Percentiles rank a stretch among this genome's conserved stretches.
Conservation (phyloP, 106 monocot genomes). For the Acorus gramineus region DNA sequence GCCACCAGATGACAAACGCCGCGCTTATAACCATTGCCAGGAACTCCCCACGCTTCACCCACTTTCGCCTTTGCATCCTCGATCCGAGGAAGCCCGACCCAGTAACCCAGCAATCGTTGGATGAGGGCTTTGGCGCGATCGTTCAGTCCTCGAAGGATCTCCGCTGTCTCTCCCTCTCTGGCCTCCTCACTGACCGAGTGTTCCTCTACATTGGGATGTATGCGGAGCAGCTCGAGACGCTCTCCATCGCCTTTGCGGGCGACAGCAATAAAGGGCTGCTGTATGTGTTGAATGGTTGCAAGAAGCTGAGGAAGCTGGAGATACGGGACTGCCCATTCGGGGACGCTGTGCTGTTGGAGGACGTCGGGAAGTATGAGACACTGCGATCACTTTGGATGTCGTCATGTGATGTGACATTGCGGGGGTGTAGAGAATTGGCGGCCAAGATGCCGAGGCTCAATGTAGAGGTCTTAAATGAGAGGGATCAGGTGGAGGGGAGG, state of each 20-base stretch:
- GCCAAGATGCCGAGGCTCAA: conserved; percentile 36
- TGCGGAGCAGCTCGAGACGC: conserved; percentile 33
- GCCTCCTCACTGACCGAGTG: conserved; percentile 28
- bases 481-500: conserved; percentile 7
- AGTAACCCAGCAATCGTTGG: conserved; percentile 15
- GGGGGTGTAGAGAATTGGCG: conserved; percentile 35
- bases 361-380: conserved; percentile 27
- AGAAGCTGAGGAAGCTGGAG: conserved; percentile 32
- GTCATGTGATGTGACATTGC: conserved; percentile 35
- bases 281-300: conserved; percentile 30
- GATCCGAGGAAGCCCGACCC: conserved; percentile 26
- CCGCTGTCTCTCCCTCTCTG: conserved; percentile 23
- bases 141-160: conserved; percentile 24
- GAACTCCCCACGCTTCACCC: conserved; percentile 23
- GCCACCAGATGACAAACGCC: conserved; percentile 37
- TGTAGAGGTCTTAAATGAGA: conserved; percentile 44
- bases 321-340: conserved; percentile 36
- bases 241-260: conserved; percentile 40
- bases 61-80: conserved; percentile 29
- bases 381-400: conserved; percentile 79
- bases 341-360: conserved; percentile 22
- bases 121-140: conserved; percentile 41
- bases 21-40: conserved; percentile 24
- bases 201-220: conserved; percentile 38
- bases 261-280: conserved; percentile 29